Percentiles rank a stretch among this genome's conserved stretches.
Evolutionary conservation across 2,329 filamentous ascomycete genomes (phyloP).

Genomic region (Pseudogymnoascus sp.): DNA sequence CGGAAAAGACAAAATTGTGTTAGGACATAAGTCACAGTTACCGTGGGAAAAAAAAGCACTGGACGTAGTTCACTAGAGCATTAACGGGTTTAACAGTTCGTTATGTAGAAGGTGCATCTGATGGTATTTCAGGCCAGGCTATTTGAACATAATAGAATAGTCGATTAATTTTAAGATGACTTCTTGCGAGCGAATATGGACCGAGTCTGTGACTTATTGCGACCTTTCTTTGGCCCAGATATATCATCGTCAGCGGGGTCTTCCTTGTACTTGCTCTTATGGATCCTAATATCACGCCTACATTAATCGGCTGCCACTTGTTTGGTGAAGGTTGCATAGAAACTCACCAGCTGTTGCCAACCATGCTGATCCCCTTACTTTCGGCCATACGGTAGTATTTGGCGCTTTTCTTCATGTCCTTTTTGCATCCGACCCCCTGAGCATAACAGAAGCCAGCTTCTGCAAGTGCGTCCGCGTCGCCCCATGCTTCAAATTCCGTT

Average conservation of each 20-base stretch:
- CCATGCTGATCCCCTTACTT: constrained; percentile 91
- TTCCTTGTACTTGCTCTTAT: constrained; percentile 88
- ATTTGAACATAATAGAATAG: background rate
- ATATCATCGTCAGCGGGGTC: constrained; percentile 35
- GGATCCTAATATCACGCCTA: constrained; percentile 59
- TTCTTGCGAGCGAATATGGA: constrained; percentile 58
- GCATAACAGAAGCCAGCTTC: constrained; percentile 97
- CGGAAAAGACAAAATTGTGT: no score
- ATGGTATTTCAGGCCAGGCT: background rate
- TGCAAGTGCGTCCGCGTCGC: constrained; percentile 85
- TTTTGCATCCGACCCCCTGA: constrained; percentile 88
- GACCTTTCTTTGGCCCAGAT: constrained; percentile 49
- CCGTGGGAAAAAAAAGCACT: no score
- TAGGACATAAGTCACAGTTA: background rate
- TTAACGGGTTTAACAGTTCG: background rate
- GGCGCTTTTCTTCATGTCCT: constrained; percentile 90
- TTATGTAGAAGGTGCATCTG: background rate
- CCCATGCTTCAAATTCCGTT: constrained; percentile 58
- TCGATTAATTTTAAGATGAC: constrained; percentile 5
- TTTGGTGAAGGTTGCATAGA: background rate
- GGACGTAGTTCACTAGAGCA: background rate
- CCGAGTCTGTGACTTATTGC: constrained; percentile 70
- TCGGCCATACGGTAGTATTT: constrained; percentile 87
- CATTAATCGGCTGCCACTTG: constrained; percentile 15
- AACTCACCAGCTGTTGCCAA: constrained; percentile 93